Conservation (phyloP, 768 basidiomycete genomes). For the Rhodosporidiobolus odoratus region DNA sequence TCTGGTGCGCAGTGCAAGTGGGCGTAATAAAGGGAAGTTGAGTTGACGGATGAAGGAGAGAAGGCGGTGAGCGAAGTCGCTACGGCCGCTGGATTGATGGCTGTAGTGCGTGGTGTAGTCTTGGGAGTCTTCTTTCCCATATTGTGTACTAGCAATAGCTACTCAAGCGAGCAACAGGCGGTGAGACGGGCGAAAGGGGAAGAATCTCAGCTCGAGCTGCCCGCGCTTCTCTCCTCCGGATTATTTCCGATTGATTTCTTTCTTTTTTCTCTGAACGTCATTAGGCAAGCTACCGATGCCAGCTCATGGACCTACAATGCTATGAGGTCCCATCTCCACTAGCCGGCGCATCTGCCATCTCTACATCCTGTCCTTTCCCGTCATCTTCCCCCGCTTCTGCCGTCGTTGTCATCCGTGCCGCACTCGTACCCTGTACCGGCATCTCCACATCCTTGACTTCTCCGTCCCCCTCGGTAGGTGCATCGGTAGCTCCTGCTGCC, state of each 20-base stretch:
- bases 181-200: not conserved
- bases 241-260: not conserved
- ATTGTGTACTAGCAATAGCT: not conserved
- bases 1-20: constrained; percentile 31
- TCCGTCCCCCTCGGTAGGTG: not conserved
- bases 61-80: constrained; percentile 26
- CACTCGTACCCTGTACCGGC: constrained; percentile 34
- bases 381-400: constrained; percentile 25
- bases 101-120: constrained; percentile 25
- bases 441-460: constrained; percentile 16
- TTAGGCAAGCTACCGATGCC: not conserved
- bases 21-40: constrained; percentile 24
- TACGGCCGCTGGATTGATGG: constrained; percentile 27
- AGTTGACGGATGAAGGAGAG: constrained; percentile 8
- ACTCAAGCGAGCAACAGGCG: not conserved
- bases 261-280: not conserved
- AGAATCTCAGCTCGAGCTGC: too few species aligned
- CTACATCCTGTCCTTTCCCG: constrained; percentile 4
- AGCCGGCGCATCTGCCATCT: constrained; percentile 1
- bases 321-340: not conserved
- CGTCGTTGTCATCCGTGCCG: constrained; percentile 32
- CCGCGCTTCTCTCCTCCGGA: not conserved
- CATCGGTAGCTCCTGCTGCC: not conserved
- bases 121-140: constrained; percentile 37
- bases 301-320: not conserved